Conservation (phyloP, 306 rosid genomes). For the Glycine tomentella region DNA sequence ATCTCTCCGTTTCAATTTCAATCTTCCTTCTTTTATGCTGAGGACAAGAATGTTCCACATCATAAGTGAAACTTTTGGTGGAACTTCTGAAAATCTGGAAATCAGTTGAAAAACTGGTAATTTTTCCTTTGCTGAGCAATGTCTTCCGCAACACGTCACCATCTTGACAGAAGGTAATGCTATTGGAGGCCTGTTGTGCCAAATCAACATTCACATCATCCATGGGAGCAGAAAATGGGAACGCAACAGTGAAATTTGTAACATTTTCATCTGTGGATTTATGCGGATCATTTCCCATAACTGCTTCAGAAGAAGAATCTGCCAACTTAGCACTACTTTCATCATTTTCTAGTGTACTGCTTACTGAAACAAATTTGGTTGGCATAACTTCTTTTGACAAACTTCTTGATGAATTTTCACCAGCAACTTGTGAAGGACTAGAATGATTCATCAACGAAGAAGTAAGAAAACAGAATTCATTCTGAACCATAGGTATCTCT, state of each 20-base stretch:
- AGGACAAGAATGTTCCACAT: conserved; percentile 54
- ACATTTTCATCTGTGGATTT: conserved; percentile 44
- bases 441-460: conserved; percentile 47
- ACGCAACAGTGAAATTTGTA: conserved; percentile 46
- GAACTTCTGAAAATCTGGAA: conserved; percentile 45
- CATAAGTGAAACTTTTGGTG: conserved; percentile 38
- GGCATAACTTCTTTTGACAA: conserved; percentile 42
- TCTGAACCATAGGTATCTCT: conserved; percentile 47
- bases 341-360: not conserved
- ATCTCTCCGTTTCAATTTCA: conserved; percentile 43
- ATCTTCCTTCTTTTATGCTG: conserved; percentile 65
- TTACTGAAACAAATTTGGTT: conserved; percentile 43
- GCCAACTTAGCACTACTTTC: conserved; percentile 35
- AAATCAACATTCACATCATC: conserved; percentile 49
- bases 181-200: conserved; percentile 35
- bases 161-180: conserved; percentile 45
- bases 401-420: conserved; percentile 47
- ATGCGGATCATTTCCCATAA: conserved; percentile 43
- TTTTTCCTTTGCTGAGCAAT: conserved; percentile 42
- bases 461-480: conserved; percentile 36
- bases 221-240: conserved; percentile 47
- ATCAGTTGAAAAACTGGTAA: conserved; percentile 47
- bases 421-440: conserved; percentile 37
- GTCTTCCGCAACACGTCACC: conserved; percentile 46
- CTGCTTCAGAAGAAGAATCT: conserved; percentile 49